Evolutionary conservation across 2,329 filamentous ascomycete species (phyloP).

Genomic region (Pestalotiopsis sp.): DNA sequence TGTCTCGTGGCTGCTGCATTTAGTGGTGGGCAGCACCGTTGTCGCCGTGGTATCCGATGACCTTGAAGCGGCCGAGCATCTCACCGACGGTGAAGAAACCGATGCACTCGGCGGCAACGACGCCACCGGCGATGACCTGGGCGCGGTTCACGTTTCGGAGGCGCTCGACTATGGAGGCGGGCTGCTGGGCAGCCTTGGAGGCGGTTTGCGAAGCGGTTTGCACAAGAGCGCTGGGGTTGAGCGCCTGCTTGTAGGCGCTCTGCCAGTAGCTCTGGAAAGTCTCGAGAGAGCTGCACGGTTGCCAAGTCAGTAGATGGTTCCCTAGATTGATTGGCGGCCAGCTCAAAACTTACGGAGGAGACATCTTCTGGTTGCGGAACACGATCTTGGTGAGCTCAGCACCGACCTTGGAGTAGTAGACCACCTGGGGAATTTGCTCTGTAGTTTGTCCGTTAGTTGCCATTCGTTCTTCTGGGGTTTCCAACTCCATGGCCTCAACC

Average conservation of each 20-base stretch:
- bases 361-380: slow-evolving; percentile 87
- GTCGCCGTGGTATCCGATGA: slow-evolving; percentile 88
- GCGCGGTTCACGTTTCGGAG: slow-evolving; percentile 71
- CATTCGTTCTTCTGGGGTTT: neutral
- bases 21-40: slow-evolving; percentile 61
- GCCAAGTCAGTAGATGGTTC: slow-evolving; percentile 3
- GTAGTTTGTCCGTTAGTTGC: slow-evolving; percentile 14
- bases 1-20: slow-evolving; percentile 20
- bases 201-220: slow-evolving; percentile 44
- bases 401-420: slow-evolving; percentile 92
- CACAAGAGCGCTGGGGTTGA: slow-evolving; percentile 67
- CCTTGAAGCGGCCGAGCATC: slow-evolving; percentile 94
- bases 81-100: slow-evolving; percentile 98
- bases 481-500: neutral
- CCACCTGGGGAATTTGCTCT: slow-evolving; percentile 83
- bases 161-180: slow-evolving; percentile 37
- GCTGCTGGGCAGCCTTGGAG: slow-evolving; percentile 51
- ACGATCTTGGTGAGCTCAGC: slow-evolving; percentile 88
- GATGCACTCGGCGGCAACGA: slow-evolving; percentile 82
- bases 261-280: slow-evolving; percentile 89
- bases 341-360: slow-evolving; percentile 77
- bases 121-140: slow-evolving; percentile 73
- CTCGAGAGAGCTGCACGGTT: slow-evolving; percentile 63
- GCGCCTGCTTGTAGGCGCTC: slow-evolving; percentile 69
- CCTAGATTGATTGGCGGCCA: slow-evolving; percentile 4